phyloP scores from a whole-genome alignment of 495 filamentous ascomycete genomes.

The Penicillium lagena region DNA sequence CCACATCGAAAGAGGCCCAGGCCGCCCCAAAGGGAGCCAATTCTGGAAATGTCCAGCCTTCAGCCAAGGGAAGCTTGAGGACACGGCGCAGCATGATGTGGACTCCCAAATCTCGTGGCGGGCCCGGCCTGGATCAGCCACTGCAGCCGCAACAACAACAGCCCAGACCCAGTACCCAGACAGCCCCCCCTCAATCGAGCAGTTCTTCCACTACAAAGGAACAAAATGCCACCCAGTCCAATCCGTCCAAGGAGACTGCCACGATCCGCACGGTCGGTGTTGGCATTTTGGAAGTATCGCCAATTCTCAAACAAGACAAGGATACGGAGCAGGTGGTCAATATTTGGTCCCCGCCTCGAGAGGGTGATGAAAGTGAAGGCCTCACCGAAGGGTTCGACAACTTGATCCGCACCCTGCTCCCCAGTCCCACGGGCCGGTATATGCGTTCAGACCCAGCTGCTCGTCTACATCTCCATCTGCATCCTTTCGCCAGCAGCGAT shows the following conservation, averaged over 20 bases:
- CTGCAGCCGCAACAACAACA: neutral
- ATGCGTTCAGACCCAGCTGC: slow-evolving; percentile 64
- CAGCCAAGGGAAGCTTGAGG: slow-evolving; percentile 37
- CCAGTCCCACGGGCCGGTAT: slow-evolving; percentile 65
- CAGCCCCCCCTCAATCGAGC: slow-evolving; percentile 45
- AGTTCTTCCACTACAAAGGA: slow-evolving; percentile 50
- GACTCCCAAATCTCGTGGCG: slow-evolving; percentile 39
- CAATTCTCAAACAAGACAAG: slow-evolving; percentile 66
- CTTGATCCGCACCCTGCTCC: slow-evolving; percentile 65
- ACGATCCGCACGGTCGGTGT: slow-evolving; percentile 69
- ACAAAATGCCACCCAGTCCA: slow-evolving; percentile 26
- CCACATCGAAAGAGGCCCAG: slow-evolving; percentile 32
- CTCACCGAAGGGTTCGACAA: slow-evolving; percentile 64
- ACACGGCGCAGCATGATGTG: slow-evolving; percentile 81
- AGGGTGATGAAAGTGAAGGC: slow-evolving; percentile 47
- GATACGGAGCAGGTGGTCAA: slow-evolving; percentile 72
- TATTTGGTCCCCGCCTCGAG: slow-evolving; percentile 66
- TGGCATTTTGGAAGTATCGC: slow-evolving; percentile 73
- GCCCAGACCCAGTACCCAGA: slow-evolving; percentile 17
- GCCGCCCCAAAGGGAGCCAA: slow-evolving; percentile 20
- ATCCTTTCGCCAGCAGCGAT: slow-evolving; percentile 68
- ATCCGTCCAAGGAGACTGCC: slow-evolving; percentile 32
- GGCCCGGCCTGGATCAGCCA: slow-evolving; percentile 20
- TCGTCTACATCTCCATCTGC: slow-evolving; percentile 67
- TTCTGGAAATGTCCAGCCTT: slow-evolving; percentile 17